Evolutionary conservation across 176 grass and related monocot species (phyloP).

Genomic region (Oryza coarctata): DNA sequence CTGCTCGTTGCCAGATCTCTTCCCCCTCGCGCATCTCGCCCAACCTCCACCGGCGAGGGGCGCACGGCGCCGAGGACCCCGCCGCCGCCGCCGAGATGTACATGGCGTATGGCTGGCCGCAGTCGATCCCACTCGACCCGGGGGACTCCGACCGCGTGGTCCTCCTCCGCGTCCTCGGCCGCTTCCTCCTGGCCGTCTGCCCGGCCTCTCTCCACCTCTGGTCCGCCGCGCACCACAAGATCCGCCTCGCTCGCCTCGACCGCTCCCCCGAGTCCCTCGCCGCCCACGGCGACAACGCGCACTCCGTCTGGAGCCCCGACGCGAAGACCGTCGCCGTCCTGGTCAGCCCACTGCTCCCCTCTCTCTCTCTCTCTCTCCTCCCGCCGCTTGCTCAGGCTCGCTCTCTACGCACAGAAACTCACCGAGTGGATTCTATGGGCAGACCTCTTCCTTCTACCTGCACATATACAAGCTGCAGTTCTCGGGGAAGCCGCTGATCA

Average conservation of each 20-base stretch:
- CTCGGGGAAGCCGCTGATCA: slow-evolving; percentile 75
- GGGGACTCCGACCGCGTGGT: slow-evolving; percentile 69
- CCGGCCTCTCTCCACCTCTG: slow-evolving; percentile 92
- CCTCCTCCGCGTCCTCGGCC: slow-evolving; percentile 74
- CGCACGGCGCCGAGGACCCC: background rate
- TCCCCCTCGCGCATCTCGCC: slow-evolving; percentile 30
- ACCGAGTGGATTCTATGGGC: background rate
- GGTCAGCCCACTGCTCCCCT: slow-evolving; percentile 42
- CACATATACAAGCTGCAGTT: slow-evolving; percentile 85
- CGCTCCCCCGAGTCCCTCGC: slow-evolving; percentile 60
- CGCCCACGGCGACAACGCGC: slow-evolving; percentile 70
- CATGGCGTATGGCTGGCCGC: slow-evolving; percentile 95
- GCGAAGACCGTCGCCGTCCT: slow-evolving; percentile 78
- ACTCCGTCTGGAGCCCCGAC: slow-evolving; percentile 91
- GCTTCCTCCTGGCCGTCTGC: slow-evolving; percentile 75
- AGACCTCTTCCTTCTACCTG: slow-evolving; percentile 80
- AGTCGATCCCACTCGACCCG: slow-evolving; percentile 81
- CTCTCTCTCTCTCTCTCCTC: background rate
- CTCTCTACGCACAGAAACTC: background rate
- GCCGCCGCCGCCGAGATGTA: slow-evolving; percentile 65
- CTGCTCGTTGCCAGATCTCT: slow-evolving; percentile 48
- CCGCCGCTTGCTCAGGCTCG: background rate
- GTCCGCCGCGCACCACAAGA: slow-evolving; percentile 77
- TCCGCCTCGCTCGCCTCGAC: slow-evolving; percentile 65
- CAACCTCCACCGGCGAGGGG: slow-evolving; percentile 31